Percentiles rank a stretch among this genome's conserved stretches.
phyloP scores from a whole-genome alignment of 371 early-diverging fungal species.

The Mortierella sp. region DNA sequence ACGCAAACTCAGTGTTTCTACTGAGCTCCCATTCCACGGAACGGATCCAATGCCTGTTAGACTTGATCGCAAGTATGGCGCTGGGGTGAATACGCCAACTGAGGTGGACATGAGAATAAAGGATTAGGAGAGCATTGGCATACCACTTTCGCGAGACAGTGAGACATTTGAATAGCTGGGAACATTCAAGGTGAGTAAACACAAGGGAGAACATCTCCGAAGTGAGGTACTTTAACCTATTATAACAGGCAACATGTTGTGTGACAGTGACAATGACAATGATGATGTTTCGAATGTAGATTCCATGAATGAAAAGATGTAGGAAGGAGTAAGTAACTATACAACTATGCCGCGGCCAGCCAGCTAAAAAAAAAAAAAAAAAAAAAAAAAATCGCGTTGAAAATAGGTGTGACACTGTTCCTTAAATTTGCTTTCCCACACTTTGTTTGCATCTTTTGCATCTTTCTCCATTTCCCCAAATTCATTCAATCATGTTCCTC shows the following conservation, averaged over 20 bases:
- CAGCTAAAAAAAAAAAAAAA: no score
- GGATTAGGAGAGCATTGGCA: background rate
- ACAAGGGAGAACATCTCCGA: background rate
- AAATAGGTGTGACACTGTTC: no score
- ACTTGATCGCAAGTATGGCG: background rate
- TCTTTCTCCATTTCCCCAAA: background rate
- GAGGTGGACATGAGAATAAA: background rate
- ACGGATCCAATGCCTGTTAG: background rate
- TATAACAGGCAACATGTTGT: no score
- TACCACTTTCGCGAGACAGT: constrained; percentile 14
- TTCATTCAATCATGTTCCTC: constrained; percentile 17
- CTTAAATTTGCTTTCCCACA: background rate
- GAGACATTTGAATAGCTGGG: background rate
- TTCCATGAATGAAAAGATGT: no score
- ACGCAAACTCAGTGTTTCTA: background rate
- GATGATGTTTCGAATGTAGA: no score
- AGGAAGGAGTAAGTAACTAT: no score
- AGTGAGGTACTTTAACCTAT: background rate
- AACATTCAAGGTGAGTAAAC: background rate
- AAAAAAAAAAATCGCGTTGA: no score
- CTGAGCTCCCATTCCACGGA: background rate
- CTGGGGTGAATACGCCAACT: background rate
- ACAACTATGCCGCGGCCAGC: no score
- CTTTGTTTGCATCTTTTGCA: background rate
- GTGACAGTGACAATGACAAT: no score